A percentile compares a stretch with the other conserved stretches of the same genome.
Conservation (phyloP, 139 green algal species). For the Chlamydomonas incerta region DNA sequence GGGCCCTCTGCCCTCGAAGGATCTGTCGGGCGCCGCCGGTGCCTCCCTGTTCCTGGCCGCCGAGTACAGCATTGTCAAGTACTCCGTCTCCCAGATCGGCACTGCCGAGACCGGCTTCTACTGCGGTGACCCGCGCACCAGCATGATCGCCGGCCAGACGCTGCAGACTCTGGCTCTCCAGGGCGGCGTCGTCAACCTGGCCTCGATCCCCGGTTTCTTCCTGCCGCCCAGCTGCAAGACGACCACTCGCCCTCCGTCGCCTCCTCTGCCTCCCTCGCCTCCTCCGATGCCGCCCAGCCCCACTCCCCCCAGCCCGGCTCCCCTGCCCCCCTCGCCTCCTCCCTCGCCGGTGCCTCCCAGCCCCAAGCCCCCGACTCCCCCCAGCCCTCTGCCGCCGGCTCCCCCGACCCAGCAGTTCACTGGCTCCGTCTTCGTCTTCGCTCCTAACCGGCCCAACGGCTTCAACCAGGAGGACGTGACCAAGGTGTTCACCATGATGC, state of each 20-base stretch:
- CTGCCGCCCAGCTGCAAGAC: not conserved
- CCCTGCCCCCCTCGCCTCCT: not conserved
- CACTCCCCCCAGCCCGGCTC: not conserved
- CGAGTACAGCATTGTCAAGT: constrained; percentile 13
- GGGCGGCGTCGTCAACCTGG: not conserved
- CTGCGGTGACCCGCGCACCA: constrained; percentile 9
- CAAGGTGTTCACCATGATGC: constrained; percentile 1
- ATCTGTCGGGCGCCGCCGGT: not conserved
- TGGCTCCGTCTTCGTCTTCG: constrained; percentile 21
- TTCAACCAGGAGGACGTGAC: not conserved
- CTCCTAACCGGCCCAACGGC: not conserved
- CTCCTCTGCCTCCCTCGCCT: not conserved
- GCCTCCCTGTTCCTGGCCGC: not conserved
- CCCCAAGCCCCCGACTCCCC: not conserved
- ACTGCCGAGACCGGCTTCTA: constrained; percentile 13
- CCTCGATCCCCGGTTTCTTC: not conserved
- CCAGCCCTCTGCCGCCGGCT: not conserved
- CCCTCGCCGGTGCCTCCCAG: not conserved
- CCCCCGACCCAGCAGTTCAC: not conserved
- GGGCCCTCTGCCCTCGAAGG: not conserved
- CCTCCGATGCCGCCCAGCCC: not conserved
- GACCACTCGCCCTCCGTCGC: constrained; percentile 5
- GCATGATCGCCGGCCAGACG: not conserved
- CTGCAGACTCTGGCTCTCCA: not conserved
- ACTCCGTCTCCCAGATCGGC: not conserved